Conservation (phyloP, 2,329 filamentous ascomycete genomes). For the Blumeria hordei region DNA sequence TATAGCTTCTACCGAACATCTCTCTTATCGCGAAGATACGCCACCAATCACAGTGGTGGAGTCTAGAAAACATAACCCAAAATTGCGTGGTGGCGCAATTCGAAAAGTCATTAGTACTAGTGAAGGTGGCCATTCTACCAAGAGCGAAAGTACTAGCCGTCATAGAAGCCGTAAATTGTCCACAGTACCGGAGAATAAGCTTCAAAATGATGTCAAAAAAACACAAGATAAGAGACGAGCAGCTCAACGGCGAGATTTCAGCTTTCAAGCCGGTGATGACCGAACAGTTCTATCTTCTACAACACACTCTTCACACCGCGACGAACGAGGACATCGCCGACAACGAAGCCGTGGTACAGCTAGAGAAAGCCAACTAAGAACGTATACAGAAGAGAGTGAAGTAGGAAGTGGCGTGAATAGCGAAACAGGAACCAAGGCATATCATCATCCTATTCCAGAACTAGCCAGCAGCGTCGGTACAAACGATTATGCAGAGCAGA, state of each 20-base stretch:
- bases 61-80: constrained; percentile 8
- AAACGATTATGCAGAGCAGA: constrained; percentile 14
- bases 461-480: constrained; percentile 6
- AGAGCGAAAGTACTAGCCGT: neutral
- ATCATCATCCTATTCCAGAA: constrained; percentile 15
- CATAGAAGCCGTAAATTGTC: constrained; percentile 2
- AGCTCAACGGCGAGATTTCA: constrained; percentile 14
- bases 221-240: constrained; percentile 28
- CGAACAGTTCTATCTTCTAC: constrained; percentile 6
- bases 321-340: constrained; percentile 7
- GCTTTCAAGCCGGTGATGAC: constrained; percentile 14
- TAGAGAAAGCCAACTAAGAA: constrained; percentile 4
- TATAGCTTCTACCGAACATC: constrained; percentile 20
- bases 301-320: constrained; percentile 3
- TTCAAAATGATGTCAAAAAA: constrained; percentile 29
- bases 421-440: constrained; percentile 15
- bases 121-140: neutral
- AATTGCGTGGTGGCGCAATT: constrained; percentile 11
- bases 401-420: constrained; percentile 6
- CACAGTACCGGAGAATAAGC: constrained; percentile 4
- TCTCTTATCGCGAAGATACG: constrained; percentile 14
- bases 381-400: constrained; percentile 6
- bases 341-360: constrained; percentile 8
- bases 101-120: constrained; percentile 10
- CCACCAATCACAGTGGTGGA: constrained; percentile 17